phyloP scores from a whole-genome alignment of 225 moss, liverwort and hornwort genomes.

The Pseudisothecium myosuroides region DNA sequence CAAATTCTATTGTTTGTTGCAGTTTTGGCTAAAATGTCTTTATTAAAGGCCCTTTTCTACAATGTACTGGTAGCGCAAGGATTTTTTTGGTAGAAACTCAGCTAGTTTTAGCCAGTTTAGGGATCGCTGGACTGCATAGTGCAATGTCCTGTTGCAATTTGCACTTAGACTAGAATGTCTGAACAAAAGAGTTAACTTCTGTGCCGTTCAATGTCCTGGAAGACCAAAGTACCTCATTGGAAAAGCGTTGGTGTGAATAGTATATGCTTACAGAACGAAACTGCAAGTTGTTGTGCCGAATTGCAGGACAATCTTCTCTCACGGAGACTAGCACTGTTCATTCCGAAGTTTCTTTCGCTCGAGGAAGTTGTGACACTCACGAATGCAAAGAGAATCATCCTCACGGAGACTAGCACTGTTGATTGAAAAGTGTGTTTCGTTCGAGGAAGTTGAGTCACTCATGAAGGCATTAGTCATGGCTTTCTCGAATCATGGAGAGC shows the following conservation, averaged over 20 bases:
- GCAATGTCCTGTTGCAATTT: neutral
- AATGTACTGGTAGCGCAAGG: too few species aligned
- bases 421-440: neutral
- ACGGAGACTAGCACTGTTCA: neutral
- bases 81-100: too few species aligned
- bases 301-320: neutral
- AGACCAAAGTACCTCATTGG: neutral
- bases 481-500: neutral
- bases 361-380: neutral
- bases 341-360: neutral
- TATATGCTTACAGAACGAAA: neutral
- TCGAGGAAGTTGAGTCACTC: neutral
- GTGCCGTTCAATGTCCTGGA: neutral
- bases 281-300: neutral
- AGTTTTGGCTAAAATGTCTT: too few species aligned
- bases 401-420: neutral
- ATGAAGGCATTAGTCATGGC: too few species aligned
- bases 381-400: neutral
- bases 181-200: neutral
- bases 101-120: too few species aligned
- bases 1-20: too few species aligned
- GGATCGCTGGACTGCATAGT: too few species aligned
- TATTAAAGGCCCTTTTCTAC: too few species aligned
- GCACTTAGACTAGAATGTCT: neutral
- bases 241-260: neutral